Percentiles rank a stretch among this genome's conserved stretches.
These are phyloP conservation scores for Hypoxylon sp. DNA, from an alignment of 2,329 filamentous ascomycete species.

Conservation along the genomic window DNA sequence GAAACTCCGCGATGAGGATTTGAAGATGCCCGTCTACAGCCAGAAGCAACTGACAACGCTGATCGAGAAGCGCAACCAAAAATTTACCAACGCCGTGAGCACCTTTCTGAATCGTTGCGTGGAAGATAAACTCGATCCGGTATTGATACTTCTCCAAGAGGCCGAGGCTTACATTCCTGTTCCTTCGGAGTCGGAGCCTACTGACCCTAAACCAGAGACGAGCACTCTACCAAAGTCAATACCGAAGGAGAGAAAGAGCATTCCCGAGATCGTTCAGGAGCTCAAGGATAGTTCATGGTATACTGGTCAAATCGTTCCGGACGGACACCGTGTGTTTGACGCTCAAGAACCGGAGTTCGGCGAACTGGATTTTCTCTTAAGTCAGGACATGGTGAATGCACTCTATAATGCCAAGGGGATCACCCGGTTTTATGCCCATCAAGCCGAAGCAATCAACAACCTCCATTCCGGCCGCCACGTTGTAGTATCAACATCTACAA, in stretches of 20 bases:
- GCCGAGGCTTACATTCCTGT: slow-evolving; percentile 71
- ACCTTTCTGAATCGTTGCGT: slow-evolving; percentile 80
- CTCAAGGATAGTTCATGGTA: slow-evolving; percentile 89
- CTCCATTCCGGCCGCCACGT: slow-evolving; percentile 85
- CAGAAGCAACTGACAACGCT: slow-evolving; percentile 91
- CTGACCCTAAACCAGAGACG: slow-evolving; percentile 49
- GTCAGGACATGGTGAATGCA: slow-evolving; percentile 93
- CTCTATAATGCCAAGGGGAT: slow-evolving; percentile 93
- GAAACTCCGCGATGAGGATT: slow-evolving; percentile 78
- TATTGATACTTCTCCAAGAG: slow-evolving; percentile 70
- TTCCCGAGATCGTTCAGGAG: slow-evolving; percentile 87
- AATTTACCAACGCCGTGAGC: slow-evolving; percentile 83
- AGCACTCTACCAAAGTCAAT: slow-evolving; percentile 75
- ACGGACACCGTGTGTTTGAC: slow-evolving; percentile 92
- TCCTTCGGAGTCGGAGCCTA: slow-evolving; percentile 59
- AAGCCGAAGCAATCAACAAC: slow-evolving; percentile 92
- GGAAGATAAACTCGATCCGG: slow-evolving; percentile 73
- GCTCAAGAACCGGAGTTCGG: slow-evolving; percentile 84
- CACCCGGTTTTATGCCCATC: slow-evolving; percentile 87
- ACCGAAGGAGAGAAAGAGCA: slow-evolving; percentile 80
- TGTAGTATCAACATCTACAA: slow-evolving; percentile 93
- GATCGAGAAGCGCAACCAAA: slow-evolving; percentile 89
- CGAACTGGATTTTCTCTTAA: slow-evolving; percentile 85
- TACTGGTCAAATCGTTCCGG: slow-evolving; percentile 89
- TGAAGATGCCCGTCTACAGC: slow-evolving; percentile 93